Evolutionary conservation across 768 basidiomycete genomes (phyloP).

Genomic region (Leccinellum luteum): DNA sequence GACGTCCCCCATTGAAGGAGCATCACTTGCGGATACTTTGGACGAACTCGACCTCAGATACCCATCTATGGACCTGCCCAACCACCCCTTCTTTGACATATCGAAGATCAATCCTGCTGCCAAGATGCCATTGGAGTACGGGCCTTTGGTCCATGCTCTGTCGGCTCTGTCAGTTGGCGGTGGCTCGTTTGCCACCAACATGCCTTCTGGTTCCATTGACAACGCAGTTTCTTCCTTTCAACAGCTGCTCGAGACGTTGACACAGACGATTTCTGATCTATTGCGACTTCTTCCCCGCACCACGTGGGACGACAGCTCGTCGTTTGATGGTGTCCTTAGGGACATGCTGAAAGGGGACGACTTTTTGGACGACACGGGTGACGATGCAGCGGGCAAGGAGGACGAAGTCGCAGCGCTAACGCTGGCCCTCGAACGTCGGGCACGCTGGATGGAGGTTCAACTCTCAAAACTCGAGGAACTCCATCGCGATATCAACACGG

Average conservation of each 20-base stretch:
- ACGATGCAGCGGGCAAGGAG: conserved; percentile 63
- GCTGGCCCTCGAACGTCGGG: conserved; percentile 81
- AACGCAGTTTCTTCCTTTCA: conserved; percentile 89
- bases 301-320: conserved; percentile 89
- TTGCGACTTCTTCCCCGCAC: conserved; percentile 82
- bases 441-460: conserved; percentile 92
- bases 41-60: conserved; percentile 62
- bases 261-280: conserved; percentile 86
- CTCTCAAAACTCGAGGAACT: conserved; percentile 85
- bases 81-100: conserved; percentile 74
- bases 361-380: conserved; percentile 72
- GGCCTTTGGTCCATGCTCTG: conserved; percentile 79
- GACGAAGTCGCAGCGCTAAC: conserved; percentile 86
- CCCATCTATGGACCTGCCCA: conserved; percentile 62
- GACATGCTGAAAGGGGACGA: conserved; percentile 91
- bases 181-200: conserved; percentile 73
- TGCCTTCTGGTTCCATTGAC: conserved; percentile 87
- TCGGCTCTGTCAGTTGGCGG: conserved; percentile 85
- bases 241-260: conserved; percentile 82
- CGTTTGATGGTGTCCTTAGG: conserved; percentile 79
- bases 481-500: conserved; percentile 87
- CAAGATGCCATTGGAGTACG: conserved; percentile 81
- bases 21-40: conserved; percentile 61
- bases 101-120: conserved; percentile 70
- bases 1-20: conserved; percentile 40